These are phyloP conservation scores for Fusarium scirpi DNA, from an alignment of 2,329 filamentous ascomycete genomes.

Conservation along the genomic window DNA sequence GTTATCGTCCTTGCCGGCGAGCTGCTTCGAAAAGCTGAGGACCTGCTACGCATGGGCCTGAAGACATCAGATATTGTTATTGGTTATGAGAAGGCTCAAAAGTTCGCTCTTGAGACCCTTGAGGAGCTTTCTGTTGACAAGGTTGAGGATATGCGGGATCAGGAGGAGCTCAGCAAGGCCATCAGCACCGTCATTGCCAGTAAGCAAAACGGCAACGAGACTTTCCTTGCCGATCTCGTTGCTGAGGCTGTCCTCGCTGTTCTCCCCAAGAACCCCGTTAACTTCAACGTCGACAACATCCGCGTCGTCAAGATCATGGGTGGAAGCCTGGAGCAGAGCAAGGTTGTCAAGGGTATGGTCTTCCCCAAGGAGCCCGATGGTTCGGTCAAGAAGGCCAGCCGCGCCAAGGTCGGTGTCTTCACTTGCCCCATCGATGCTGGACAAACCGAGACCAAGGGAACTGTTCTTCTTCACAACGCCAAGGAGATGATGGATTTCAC, in stretches of 20 bases:
- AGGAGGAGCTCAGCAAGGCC: constrained; percentile 91
- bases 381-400: constrained; percentile 86
- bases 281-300: constrained; percentile 99
- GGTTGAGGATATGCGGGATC: constrained; percentile 83
- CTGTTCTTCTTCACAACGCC: constrained; percentile 94
- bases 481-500: constrained; percentile 99
- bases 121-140: constrained; percentile 93
- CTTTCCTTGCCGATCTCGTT: constrained; percentile 86
- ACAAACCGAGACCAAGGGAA: constrained; percentile 99
- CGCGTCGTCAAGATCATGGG: constrained; percentile 99
- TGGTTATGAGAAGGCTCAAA: constrained; percentile 95
- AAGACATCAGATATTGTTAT: constrained; percentile 98
- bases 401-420: constrained; percentile 97
- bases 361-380: constrained; percentile 97
- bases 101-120: constrained; percentile 84
- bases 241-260: constrained; percentile 88
- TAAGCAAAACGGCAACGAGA: constrained; percentile 95
- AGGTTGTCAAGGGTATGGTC: constrained; percentile 97
- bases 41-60: constrained; percentile 93
- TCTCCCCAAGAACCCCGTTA: constrained; percentile 91
- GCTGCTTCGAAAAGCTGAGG: constrained; percentile 95
- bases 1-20: constrained; percentile 97
- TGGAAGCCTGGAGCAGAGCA: constrained; percentile 91
- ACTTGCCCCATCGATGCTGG: constrained; percentile 95
- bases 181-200: constrained; percentile 94